These are phyloP conservation scores for Trichosporon asahii DNA, from an alignment of 1,284 basidiomycete species.

Conservation along the genomic window DNA sequence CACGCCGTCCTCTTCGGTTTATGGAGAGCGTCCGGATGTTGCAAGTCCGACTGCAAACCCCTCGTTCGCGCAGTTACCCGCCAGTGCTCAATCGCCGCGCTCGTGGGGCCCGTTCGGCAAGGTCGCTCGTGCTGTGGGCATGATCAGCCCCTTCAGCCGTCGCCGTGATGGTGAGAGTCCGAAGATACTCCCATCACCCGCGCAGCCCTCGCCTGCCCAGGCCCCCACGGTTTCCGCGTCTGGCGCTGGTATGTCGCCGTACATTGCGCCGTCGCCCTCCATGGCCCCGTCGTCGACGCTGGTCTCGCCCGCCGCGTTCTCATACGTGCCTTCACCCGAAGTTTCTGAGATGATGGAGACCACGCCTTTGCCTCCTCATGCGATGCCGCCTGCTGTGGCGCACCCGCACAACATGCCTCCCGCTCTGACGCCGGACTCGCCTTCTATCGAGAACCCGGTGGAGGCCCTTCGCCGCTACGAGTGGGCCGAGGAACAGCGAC, in stretches of 20 bases:
- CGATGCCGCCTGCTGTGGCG: conserved; percentile 22
- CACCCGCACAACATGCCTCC: conserved; percentile 27
- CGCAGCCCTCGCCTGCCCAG: conserved; percentile 12
- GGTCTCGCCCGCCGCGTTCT: conserved; percentile 22
- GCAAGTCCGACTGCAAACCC: conserved; percentile 6
- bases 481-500: conserved; percentile 39
- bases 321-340: conserved; percentile 23
- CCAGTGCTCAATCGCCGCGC: conserved; percentile 20
- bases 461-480: conserved; percentile 27
- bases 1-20: conserved; percentile 23
- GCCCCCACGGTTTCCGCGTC: neutral
- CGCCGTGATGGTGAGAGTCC: conserved; percentile 26
- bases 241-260: conserved; percentile 12
- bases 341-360: conserved; percentile 21
- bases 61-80: conserved; percentile 9
- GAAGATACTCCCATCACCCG: conserved; percentile 15
- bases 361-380: conserved; percentile 18
- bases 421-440: conserved; percentile 21
- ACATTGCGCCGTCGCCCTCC: conserved; percentile 21
- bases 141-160: conserved; percentile 31
- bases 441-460: conserved; percentile 22
- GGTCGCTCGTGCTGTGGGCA: conserved; percentile 42
- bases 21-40: conserved; percentile 14
- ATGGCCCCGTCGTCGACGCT: conserved; percentile 8
- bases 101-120: conserved; percentile 45